Base-by-base conservation (phyloP, 2,329 filamentous ascomycete genomes). In the Cadophora sp. region DNA sequence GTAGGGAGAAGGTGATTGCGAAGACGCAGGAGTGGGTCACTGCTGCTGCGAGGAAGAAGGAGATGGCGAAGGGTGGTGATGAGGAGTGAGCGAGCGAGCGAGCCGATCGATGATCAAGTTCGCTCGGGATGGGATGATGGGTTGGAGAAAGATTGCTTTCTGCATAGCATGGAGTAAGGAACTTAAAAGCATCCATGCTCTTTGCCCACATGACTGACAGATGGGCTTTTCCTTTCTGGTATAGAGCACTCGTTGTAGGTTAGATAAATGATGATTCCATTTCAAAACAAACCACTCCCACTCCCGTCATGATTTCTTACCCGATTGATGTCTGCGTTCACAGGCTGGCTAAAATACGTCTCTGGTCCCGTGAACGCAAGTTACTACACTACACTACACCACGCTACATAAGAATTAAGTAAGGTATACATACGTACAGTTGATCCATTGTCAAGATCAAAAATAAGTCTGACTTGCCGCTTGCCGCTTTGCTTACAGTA, bases 11-110 rank as follows among this genome's bases (percentile, higher is more conserved):
- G 73, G 92, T 94, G 56, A 89, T 88, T 76, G 89, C 86, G 20
- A 84, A 88, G 78, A 92, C 92, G 61, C 85, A 84, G 75, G 89
- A 91, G 76, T 95, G 90, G 85, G 89, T 90, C 48, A 87, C 85
- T 72, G 80, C 77, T 72, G 73, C 78, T 69, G 78, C 80, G 65
- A 80, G 77, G 64, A 80, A 79, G 67, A 81, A 80, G 71, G 79
- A 41, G n/a, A 59, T 18, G 43, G 33, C 51, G 22, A 55, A 62
- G 20, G 60, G 36, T 39, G 62, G 24, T 36, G 65, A 62, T 36
- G 64, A 65, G 11, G 55, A 65, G 33, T 64, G 22, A n/a, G 9
- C 8, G 41, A 51, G 14, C 48, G 30, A n/a, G 18, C 4, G 16
- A 47, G n/a, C 8, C 3, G 14, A n/a, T 16, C 3, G n/a, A 4